Evolutionary conservation across 73 alveolate genomes (phyloP), one percentile per base, ranked within the genome.

Genomic region (Paramecium caudatum): DNA sequence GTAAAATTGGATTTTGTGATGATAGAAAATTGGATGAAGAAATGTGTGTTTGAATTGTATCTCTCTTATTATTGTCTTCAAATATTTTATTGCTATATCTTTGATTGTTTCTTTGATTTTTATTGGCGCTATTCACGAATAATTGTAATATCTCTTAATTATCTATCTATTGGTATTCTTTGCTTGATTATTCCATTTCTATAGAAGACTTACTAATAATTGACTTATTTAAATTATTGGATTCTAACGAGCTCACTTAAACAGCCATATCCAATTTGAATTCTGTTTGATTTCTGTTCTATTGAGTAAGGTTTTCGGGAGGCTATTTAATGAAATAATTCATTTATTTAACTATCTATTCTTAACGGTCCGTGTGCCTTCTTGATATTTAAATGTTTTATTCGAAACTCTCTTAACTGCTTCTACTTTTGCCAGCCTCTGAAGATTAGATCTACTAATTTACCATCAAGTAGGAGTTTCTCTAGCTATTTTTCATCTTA

Each of bases 301-400:
- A 25, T 39, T 21, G 2, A 21, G 5, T 74, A 1, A 10, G 43
- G 62, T 45, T 19, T 36, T n/a, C n/a, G n/a, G n/a, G n/a, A n/a
- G n/a, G n/a, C n/a, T n/a, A n/a, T n/a, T n/a, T n/a, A n/a, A n/a
- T n/a, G 27, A 74, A 74, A 41, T 74, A 74, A 43, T 74, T 74
- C 39, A 41, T 74, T 12, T 36, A 41, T 74, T 39, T 74, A 0
- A 27, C 46, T 39, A 21, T 34, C 16, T 27, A 13, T 16, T 74
- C 88, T 74, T 74, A 7, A 23, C 41, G 21, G 21, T 37, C 88
- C 2, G 88, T 74, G n/a, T 74, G 62, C 55, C 68, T 74, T 74
- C 88, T 74, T 39, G 43, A 23, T 41, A 74, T 45, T 16, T 16
- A 19, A 41, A 43, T 36, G 5, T 74, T 41, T 0, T 45, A 32